A percentile compares a stretch with the other conserved stretches of the same genome.
These are phyloP conservation scores for Leishmania tarentolae DNA, from an alignment of 208 protist genomes.

Conservation along the genomic window DNA sequence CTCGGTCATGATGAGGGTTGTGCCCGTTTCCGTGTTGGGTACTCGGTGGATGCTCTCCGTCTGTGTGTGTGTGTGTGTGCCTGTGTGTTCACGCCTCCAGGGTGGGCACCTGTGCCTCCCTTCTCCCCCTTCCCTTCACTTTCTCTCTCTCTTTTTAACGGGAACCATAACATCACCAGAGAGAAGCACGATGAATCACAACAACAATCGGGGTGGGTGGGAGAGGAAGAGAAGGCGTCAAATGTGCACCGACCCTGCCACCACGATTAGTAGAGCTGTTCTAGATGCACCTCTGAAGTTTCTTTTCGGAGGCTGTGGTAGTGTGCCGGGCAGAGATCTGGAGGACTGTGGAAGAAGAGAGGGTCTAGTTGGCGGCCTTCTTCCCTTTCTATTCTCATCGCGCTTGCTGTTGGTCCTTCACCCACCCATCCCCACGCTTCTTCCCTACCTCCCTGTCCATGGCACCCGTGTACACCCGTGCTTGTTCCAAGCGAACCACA, in stretches of 20 bases:
- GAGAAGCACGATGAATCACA: background rate
- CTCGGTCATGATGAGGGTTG: background rate
- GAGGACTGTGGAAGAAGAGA: background rate
- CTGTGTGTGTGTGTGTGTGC: background rate
- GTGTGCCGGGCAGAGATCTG: background rate
- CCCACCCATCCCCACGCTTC: too few relatives aligned
- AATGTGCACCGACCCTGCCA: background rate
- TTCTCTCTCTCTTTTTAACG: background rate
- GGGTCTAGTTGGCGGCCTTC: background rate
- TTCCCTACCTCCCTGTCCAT: background rate
- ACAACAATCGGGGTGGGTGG: background rate
- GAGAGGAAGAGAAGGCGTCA: background rate
- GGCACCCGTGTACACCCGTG: background rate
- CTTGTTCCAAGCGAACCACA: background rate
- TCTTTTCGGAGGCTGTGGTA: slow-evolving; percentile 3
- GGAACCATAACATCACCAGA: background rate
- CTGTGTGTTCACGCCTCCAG: background rate
- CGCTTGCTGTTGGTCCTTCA: background rate
- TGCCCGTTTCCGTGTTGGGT: background rate
- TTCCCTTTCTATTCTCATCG: background rate
- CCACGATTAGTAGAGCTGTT: background rate
- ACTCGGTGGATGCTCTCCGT: background rate
- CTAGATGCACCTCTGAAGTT: background rate
- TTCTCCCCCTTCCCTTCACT: too few relatives aligned
- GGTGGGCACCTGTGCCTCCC: too few relatives aligned